Base-by-base conservation (phyloP, 2,329 filamentous ascomycete species). In the Nakataea oryzae region DNA sequence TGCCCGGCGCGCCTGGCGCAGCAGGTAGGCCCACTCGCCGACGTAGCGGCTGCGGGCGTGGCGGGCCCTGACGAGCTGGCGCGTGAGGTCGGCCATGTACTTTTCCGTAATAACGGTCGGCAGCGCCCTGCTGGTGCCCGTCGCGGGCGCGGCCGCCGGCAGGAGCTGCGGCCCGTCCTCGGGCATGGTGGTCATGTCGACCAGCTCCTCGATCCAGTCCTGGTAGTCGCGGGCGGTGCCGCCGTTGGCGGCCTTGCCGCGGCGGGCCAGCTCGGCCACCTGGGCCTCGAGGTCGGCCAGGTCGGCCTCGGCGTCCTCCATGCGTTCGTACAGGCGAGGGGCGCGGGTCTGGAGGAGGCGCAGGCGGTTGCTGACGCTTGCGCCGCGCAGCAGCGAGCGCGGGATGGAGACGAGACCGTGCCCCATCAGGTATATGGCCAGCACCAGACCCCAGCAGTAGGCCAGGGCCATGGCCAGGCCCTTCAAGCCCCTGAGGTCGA, bases 401-500 rank as follows among this genome's bases (percentile, higher is more conserved):
- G 95, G 95, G 63, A 99, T 89, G 1, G 93, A 89, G 34, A 99
- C 95, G 29, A 99, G 80, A 9, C 95, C 95, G 74, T 99, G 95
- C 8, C 95, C 95, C 93, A 99, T 97, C 54, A 99, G 81, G 70
- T 96, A 97, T 65, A 99, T 96, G 57, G 93, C 95, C 61, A 97
- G 81, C 5, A 93, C 81, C 68, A 99, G 77, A 69, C 93, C 92
- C 89, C 93, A 97, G 64, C 91, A 91, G 74, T 99, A 99, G 50
- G 93, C 90, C 64, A 97, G 79, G 17, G 95, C 93, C 90, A 99
- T 96, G 66, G 96, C 82, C 54, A 96, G 79, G 47, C 85, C 87
- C 76, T 96, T 96, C 67, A 97, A 81, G 0, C 87, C 88, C 2
- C 79, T 80, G 63, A 88, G 82, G 29, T 86, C 83, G 67, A 91